A percentile compares a stretch with the other conserved stretches of the same genome.
phyloP scores from a whole-genome alignment of 2,329 filamentous ascomycete species.

The Exophiala sideris region DNA sequence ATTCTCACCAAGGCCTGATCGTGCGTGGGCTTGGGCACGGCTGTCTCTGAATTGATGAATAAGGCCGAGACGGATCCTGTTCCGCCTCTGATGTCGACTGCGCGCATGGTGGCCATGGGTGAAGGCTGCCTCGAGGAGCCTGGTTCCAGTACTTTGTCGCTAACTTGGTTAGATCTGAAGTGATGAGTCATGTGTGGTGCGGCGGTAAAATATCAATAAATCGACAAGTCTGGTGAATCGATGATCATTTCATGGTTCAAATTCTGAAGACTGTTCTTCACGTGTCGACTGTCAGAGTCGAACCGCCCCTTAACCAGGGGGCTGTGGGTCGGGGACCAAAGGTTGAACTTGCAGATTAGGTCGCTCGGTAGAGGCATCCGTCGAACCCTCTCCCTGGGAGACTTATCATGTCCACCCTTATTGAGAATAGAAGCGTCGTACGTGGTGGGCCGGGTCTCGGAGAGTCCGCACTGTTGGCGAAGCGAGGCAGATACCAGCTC shows the following conservation, averaged over 20 bases:
- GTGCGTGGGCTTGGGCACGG: conserved; percentile 49
- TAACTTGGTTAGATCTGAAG: conserved; percentile 41
- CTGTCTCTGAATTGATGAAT: conserved; percentile 49
- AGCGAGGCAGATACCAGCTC: not conserved
- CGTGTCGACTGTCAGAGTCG: not conserved
- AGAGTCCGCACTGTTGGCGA: not conserved
- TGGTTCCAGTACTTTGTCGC: conserved; percentile 63
- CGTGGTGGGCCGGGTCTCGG: not conserved
- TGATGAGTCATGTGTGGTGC: conserved; percentile 1
- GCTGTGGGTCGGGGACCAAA: conserved; percentile 3
- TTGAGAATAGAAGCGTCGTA: not conserved
- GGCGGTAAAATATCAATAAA: conserved; percentile 1
- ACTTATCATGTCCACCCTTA: conserved; percentile 1
- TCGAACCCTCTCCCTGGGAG: not conserved
- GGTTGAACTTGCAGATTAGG: not conserved
- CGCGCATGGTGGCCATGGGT: conserved; percentile 15
- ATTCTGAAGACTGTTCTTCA: not conserved
- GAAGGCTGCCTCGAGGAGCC: conserved; percentile 2
- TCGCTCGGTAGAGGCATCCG: conserved; percentile 2
- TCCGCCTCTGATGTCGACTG: conserved; percentile 50
- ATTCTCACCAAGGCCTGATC: conserved; percentile 75
- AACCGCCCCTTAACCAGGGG: not conserved
- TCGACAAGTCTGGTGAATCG: not conserved
- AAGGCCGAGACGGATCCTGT: conserved; percentile 54
- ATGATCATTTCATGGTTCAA: not conserved